Base-by-base conservation (phyloP, 306 rosid species). In the Quillaja saponaria region DNA sequence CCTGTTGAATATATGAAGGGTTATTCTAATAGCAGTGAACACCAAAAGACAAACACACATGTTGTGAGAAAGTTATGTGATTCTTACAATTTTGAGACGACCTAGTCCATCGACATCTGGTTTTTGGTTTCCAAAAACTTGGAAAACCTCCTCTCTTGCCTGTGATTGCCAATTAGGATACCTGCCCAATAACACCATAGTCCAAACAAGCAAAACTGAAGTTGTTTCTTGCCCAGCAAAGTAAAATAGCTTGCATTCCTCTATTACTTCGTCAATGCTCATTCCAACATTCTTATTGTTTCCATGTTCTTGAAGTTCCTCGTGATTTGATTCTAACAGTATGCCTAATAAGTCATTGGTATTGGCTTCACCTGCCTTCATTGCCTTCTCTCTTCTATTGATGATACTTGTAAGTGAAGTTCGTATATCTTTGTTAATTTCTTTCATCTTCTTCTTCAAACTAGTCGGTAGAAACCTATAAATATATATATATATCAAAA, bases 151-250 rank as follows among this genome's bases (percentile, higher is more conserved):
- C 9, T 74, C 81, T 18, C 89, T 80, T 3, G 89, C 94, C 1
- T 60, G 79, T 14, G 39, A 37, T 74, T 86, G 87, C 94, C 87
- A 83, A 44, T 74, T 28, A 0, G 66, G 65, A 46, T 74, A 34
- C 17, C 41, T 59, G 71, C 86, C 28, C 51, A 82, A 37, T 7
- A 80, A 39, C 0, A 82, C 20, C 74, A 86, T 67, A 3, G 89
- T 82, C 86, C 84, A 86, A 44, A 80, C 70, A 10, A 86, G 77
- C 35, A 82, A 41, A 10, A 8, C 58, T 2, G 88, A 68, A 0
- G 86, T 82, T 18, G 92, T 82, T 10, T 82, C 92, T 44, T 85
- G 84, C 9, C 88, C 88, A 3, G 81, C 85, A 41, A 83, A 34
- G 73, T 77, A 83, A 64, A 83, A 80, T n/a, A 58, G 14, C 35